Percentiles rank a stretch among this genome's conserved stretches.
Conservation (phyloP, 768 basidiomycete genomes). For the Suillus discolor region DNA sequence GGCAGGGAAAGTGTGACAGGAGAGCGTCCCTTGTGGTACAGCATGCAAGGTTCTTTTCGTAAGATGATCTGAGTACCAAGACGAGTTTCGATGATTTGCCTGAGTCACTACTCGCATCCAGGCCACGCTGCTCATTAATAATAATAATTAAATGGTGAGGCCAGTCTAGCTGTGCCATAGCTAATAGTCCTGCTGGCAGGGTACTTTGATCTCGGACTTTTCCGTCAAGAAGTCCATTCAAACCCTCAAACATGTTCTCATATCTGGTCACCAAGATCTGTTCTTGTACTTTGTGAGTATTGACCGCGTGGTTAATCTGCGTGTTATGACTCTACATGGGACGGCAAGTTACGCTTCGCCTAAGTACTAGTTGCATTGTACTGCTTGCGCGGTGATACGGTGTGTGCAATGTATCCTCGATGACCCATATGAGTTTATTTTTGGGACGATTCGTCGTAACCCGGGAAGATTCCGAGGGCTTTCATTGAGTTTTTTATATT, state of each 20-base stretch:
- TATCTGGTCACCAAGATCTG: too few species aligned
- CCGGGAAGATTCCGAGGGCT: constrained; percentile 4
- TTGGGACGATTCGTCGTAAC: neutral
- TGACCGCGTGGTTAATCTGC: neutral
- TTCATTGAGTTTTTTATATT: constrained; percentile 4
- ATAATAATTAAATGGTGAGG: too few species aligned
- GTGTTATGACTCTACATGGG: neutral
- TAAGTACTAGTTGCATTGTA: too few species aligned
- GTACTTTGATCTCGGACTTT: neutral
- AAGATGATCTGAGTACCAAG: too few species aligned
- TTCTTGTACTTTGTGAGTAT: too few species aligned
- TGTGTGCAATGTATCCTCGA: too few species aligned
- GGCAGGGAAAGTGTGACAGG: neutral
- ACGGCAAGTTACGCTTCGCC: neutral
- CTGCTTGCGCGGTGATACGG: too few species aligned
- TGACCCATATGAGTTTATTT: neutral
- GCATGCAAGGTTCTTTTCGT: too few species aligned
- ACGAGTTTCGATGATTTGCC: too few species aligned
- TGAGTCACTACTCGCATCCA: too few species aligned
- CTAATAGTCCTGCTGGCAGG: neutral
- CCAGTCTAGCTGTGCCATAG: too few species aligned
- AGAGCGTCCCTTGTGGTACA: neutral
- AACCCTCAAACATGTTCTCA: neutral
- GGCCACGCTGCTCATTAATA: too few species aligned
- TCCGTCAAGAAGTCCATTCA: neutral